A percentile compares a stretch with the other conserved stretches of the same genome.
Conservation (phyloP, 2,329 filamentous ascomycete genomes). For the Fusarium nygamai region DNA sequence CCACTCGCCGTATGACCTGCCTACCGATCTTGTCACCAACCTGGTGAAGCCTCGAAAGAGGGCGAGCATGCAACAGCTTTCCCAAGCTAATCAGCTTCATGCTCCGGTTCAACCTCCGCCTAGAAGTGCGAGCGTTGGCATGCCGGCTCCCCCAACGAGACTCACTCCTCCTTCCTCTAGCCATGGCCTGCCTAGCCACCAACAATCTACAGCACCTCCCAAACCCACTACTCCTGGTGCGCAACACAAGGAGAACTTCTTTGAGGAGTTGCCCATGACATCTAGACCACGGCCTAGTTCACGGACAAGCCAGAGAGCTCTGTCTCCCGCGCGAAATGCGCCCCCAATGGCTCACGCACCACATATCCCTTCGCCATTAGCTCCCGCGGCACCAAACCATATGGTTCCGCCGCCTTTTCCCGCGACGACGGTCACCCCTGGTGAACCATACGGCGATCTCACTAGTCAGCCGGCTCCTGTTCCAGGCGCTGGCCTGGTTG, state of each 20-base stretch:
- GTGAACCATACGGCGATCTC: slow-evolving; percentile 17
- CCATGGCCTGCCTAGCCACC: slow-evolving; percentile 45
- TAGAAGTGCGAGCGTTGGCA: slow-evolving; percentile 69
- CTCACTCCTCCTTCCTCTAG: slow-evolving; percentile 50
- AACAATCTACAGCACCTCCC: slow-evolving; percentile 46
- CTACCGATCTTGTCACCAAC: slow-evolving; percentile 75
- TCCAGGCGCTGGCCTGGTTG: slow-evolving; percentile 56
- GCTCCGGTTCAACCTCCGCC: slow-evolving; percentile 55
- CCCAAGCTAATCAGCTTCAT: slow-evolving; percentile 53
- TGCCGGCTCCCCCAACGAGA: slow-evolving; percentile 43
- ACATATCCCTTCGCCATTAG: slow-evolving; percentile 42
- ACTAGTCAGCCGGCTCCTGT: slow-evolving; percentile 13
- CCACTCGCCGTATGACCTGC: slow-evolving; percentile 92
- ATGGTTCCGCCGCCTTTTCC: slow-evolving; percentile 34
- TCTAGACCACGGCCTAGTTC: slow-evolving; percentile 70
- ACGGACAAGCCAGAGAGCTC: slow-evolving; percentile 58
- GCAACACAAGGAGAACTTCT: slow-evolving; percentile 69
- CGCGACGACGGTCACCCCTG: slow-evolving; percentile 7
- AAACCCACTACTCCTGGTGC: slow-evolving; percentile 50
- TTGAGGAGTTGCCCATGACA: slow-evolving; percentile 77
- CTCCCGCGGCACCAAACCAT: slow-evolving; percentile 32
- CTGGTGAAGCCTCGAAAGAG: slow-evolving; percentile 74
- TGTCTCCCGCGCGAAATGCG: slow-evolving; percentile 54
- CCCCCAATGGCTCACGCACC: slow-evolving; percentile 39
- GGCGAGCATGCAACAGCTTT: slow-evolving; percentile 65